Conservation (phyloP, 2,329 filamentous ascomycete genomes). For the Alternaria burnsii region DNA sequence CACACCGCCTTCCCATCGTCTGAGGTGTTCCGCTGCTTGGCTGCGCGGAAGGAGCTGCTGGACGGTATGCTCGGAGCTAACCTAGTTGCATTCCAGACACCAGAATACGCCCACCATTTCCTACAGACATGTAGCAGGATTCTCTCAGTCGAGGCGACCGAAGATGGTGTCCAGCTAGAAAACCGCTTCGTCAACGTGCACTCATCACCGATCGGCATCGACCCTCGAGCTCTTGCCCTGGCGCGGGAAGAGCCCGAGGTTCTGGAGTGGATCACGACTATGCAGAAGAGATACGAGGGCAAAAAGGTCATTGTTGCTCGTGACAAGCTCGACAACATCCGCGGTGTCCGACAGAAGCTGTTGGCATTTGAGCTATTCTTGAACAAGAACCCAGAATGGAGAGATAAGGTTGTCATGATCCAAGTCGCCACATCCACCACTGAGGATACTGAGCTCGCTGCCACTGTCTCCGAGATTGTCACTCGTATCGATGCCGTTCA, state of each 20-base stretch:
- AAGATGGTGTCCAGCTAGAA: conserved; percentile 87
- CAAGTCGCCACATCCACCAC: conserved; percentile 92
- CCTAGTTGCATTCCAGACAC: conserved; percentile 90
- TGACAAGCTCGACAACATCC: conserved; percentile 92
- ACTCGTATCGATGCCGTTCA: conserved; percentile 92
- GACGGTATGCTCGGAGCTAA: conserved; percentile 95
- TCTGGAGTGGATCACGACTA: conserved; percentile 77
- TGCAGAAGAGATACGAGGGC: conserved; percentile 83
- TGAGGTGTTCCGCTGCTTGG: conserved; percentile 92
- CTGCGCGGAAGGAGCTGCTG: conserved; percentile 84
- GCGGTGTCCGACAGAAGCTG: conserved; percentile 92
- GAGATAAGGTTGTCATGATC: conserved; percentile 85
- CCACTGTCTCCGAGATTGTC: conserved; percentile 90
- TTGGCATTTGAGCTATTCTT: conserved; percentile 92
- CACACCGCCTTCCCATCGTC: conserved; percentile 96
- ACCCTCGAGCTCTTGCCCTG: conserved; percentile 76
- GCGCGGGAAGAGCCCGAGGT: conserved; percentile 78
- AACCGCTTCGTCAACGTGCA: conserved; percentile 92
- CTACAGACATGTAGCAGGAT: conserved; percentile 94
- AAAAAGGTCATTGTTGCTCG: conserved; percentile 92
- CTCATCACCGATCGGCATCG: conserved; percentile 87
- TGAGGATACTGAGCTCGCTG: conserved; percentile 86
- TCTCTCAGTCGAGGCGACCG: conserved; percentile 86
- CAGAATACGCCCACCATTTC: conserved; percentile 93
- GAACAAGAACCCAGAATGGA: conserved; percentile 91